Percentiles rank a stretch among this genome's conserved stretches.
Evolutionary conservation across 257 asterid species (phyloP).

Genomic region (Solanum verrucosum): DNA sequence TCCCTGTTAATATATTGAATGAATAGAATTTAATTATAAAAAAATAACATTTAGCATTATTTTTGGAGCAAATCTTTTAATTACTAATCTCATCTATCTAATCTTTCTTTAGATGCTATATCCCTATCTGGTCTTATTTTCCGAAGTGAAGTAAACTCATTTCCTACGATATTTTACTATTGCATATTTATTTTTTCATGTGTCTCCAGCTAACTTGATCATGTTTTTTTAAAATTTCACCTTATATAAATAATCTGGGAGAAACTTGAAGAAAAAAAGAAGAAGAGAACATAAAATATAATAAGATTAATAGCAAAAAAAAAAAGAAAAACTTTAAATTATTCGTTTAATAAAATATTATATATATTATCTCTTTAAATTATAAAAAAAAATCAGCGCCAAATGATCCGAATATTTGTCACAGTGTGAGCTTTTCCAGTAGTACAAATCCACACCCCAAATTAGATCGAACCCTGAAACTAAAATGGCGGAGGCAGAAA

Average conservation of each 20-base stretch:
- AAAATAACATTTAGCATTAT: too few species aligned
- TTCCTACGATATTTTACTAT: background rate
- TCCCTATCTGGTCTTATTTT: background rate
- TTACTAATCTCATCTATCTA: background rate
- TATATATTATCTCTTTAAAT: background rate
- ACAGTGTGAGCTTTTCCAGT: background rate
- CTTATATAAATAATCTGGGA: too few species aligned
- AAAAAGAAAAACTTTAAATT: too few species aligned
- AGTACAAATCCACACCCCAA: background rate
- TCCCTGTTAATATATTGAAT: background rate
- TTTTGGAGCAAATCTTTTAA: background rate
- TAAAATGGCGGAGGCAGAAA: slow-evolving; percentile 7
- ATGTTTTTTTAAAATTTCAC: too few species aligned
- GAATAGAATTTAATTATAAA: too few species aligned
- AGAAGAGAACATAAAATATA: too few species aligned
- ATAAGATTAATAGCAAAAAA: too few species aligned
- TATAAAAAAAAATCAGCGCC: background rate
- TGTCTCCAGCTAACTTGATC: too few species aligned
- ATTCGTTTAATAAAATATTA: background rate
- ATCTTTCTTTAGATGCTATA: background rate
- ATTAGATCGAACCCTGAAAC: too few species aligned
- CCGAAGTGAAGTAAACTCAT: background rate
- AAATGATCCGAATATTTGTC: background rate
- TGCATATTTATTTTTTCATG: too few species aligned
- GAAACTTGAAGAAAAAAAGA: too few species aligned